Conservation (phyloP, 306 rosid species). For the Rosa rugosa region DNA sequence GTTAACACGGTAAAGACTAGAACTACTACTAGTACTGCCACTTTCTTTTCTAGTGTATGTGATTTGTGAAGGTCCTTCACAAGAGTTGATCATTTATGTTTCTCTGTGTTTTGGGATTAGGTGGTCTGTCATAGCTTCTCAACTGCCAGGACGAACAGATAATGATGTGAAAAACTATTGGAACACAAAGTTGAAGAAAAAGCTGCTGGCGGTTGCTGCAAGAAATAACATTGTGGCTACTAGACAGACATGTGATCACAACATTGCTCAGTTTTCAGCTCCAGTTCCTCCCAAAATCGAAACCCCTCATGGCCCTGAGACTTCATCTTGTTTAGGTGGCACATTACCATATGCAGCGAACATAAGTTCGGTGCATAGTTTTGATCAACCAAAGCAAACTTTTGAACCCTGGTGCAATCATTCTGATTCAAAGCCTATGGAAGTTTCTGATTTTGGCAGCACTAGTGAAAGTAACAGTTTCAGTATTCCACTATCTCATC, state of each 20-base stretch:
- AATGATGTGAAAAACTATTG: constrained; percentile 52
- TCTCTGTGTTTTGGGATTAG: constrained; percentile 15
- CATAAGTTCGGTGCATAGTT: neutral
- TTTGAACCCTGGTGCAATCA: constrained; percentile 10
- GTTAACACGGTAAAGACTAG: too few species aligned
- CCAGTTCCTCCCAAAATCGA: constrained; percentile 2
- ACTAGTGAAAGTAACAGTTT: constrained; percentile 5
- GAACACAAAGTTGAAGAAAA: constrained; percentile 55
- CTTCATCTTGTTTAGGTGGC: constrained; percentile 6
- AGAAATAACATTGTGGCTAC: neutral
- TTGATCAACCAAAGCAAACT: neutral
- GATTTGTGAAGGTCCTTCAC: neutral
- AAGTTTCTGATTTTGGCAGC: constrained; percentile 15
- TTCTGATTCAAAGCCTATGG: neutral
- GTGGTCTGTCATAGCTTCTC: constrained; percentile 57
- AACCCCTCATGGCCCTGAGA: constrained; percentile 9
- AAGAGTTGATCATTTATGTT: neutral
- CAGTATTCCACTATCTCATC: neutral
- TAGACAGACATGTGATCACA: neutral
- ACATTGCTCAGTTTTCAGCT: constrained; percentile 5
- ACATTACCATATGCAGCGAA: constrained; percentile 12
- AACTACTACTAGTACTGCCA: neutral
- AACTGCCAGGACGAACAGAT: constrained; percentile 53
- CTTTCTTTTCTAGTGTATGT: neutral
- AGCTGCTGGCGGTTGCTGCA: constrained; percentile 11